Base-by-base conservation (phyloP, 805 yeast species). In the Saturnispora ahearnii region DNA sequence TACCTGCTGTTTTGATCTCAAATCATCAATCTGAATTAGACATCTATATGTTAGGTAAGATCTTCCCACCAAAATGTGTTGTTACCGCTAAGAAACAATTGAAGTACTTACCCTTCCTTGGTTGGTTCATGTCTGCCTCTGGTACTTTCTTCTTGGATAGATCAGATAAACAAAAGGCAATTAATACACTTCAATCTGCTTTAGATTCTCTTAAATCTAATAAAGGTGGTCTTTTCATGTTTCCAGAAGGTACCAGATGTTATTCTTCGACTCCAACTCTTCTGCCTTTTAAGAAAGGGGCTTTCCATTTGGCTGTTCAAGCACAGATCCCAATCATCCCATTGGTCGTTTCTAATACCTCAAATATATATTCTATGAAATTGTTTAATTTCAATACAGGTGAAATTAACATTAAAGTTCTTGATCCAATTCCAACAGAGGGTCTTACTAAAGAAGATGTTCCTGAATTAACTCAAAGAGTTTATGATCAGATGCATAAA, bases 231-330 rank as follows among this genome's bases (percentile, higher is more conserved):
- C 74, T 93, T 24, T 93, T 83, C 76, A 80, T 93, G 69, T 93
- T 90, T 73, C 96, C 98, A 26, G 99, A 93, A 68, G 99, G 99
- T 28, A 93, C 99, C 2, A 79, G 99, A 67, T 88, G 97, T 0
- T 85, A 83, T 55, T 69, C 84, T 10, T 67, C 77, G 24, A 74
- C 73, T 33, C 82, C 95, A 46, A 79, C 74, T 3, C 68, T 93
- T 63, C 73, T 88, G 45, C 95, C 96, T 1, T 88, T 93, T 71
- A 93, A 93, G 68, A 93, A 93, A 64, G 99, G 99, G 49, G 97
- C 98, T 0, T 93, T 93, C 81, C 97, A 93, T 67, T 76, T 93
- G 62, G 99, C 99, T 7, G 84, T 86, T 55, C 96, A 89, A 67
- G 95, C 95, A 5, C 80, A 79, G 40, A 81, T 91, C 34, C 98